A percentile compares a stretch with the other conserved stretches of the same genome.
phyloP scores from a whole-genome alignment of 257 asterid species.

The Nicotiana knightiana region DNA sequence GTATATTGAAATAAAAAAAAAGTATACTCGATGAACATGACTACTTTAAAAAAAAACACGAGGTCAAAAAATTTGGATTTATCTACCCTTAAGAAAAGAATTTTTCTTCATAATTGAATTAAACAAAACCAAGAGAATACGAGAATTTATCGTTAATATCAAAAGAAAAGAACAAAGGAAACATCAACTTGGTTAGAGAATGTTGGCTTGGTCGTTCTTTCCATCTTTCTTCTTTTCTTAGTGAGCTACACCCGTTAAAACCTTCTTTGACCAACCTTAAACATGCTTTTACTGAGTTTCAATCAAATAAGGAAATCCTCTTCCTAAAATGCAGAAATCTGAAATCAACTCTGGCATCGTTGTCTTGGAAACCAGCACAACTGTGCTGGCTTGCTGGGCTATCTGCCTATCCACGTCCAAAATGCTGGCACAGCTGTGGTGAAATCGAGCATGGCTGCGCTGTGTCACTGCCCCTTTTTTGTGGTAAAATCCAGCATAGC shows the following conservation, averaged over 20 bases:
- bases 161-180: not conserved
- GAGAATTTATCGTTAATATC: not conserved
- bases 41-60: not conserved
- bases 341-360: not conserved
- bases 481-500: not conserved
- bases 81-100: not conserved
- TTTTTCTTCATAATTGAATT: not conserved
- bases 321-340: not conserved
- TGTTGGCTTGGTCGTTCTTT: not conserved
- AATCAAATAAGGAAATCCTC: not conserved
- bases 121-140: not conserved
- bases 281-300: not conserved
- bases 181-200: not conserved
- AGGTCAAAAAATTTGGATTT: not conserved
- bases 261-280: not conserved
- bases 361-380: not conserved
- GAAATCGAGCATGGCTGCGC: not conserved
- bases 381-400: not conserved
- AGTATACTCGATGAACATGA: not conserved
- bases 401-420: not conserved
- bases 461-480: not conserved
- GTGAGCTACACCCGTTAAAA: not conserved
- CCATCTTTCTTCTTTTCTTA: not conserved
- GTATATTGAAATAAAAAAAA: not conserved
- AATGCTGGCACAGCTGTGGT: not conserved